These are phyloP conservation scores for Penicillium sp. DNA, from an alignment of 2,329 filamentous ascomycete genomes.

Conservation along the genomic window DNA sequence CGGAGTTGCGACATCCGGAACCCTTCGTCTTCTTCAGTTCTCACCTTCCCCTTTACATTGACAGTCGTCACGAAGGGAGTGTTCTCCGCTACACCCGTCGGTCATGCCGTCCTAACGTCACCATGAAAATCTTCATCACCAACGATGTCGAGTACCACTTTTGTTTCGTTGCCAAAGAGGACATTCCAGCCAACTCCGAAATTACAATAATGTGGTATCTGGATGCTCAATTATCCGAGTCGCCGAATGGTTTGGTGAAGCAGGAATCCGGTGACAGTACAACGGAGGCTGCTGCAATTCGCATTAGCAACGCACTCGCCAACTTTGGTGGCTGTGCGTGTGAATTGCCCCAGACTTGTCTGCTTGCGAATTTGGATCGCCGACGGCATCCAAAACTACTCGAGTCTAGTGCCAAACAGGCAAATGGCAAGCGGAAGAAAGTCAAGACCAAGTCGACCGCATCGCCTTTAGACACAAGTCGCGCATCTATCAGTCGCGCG, in stretches of 20 bases:
- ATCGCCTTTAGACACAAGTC: conserved; percentile 53
- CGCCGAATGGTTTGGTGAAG: conserved; percentile 40
- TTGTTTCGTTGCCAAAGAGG: conserved; percentile 79
- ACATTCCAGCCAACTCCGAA: conserved; percentile 58
- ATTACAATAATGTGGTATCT: conserved; percentile 49
- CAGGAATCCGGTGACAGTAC: conserved; percentile 39
- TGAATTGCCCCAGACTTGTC: conserved; percentile 35
- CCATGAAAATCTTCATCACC: conserved; percentile 78
- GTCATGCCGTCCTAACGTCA: conserved; percentile 87
- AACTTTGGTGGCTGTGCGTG: conserved; percentile 50
- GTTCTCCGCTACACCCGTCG: conserved; percentile 81
- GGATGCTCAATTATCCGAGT: conserved; percentile 38
- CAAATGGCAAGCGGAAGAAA: conserved; percentile 48
- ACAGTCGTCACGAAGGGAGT: conserved; percentile 82
- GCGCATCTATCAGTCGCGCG: conserved; percentile 54
- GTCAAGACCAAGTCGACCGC: conserved; percentile 44
- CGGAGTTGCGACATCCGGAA: conserved; percentile 54
- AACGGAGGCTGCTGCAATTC: conserved; percentile 41
- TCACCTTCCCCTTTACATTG: conserved; percentile 83
- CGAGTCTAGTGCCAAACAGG: conserved; percentile 38
- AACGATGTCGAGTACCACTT: conserved; percentile 79
- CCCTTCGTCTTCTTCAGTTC: conserved; percentile 87
- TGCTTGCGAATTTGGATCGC: conserved; percentile 43
- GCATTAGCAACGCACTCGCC: conserved; percentile 47
- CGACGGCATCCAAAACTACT: conserved; percentile 33